Evolutionary conservation across 805 yeast genomes (phyloP), one percentile per base, ranked within the genome.

Genomic region (Metschnikowia sp.): DNA sequence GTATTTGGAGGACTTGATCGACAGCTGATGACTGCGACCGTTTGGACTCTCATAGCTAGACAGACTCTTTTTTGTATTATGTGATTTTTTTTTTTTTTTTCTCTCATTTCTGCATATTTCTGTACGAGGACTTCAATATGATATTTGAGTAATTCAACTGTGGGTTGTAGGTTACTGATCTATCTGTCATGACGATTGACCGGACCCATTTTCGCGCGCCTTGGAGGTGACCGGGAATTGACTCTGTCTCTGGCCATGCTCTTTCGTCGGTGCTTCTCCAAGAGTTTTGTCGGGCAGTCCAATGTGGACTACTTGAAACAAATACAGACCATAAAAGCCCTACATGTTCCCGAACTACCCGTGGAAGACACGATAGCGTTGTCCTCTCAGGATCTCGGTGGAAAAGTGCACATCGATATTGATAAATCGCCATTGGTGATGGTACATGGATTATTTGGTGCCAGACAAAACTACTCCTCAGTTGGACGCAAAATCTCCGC

Each of bases 361-460:
- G 40, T n/a, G 13, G 37, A 49, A 19, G 26, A 42, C 11, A 28
- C 41, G 22, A 38, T 46, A 10, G 38, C 37, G 8, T 18, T 46
- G 32, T 44, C 50, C 11, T 46, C 40, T 26, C 45, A 49, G 31
- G 49, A 39, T 28, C 41, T 45, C 26, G 40, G 45, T 13, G 48
- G 45, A 32, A 42, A 48, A 37, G 47, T 37, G 2, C 32, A 37
- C 3, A 19, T 48, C 8, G 55, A 51, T 39, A 39, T 34, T 8
- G 15, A 36, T 3, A 48, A 50, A 43, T 48, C 66, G 1, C 78
- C 81, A 1, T 60, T 75, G 1, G 52, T 81, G 9, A 58, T 79
- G 56, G 54, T 81, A 11, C 86, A 81, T 57, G 86, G 86, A 1
- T 66, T 79, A 28, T 71, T 81, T 44, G 86, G 84, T 0, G 71